Percentiles rank a stretch among this genome's conserved stretches.
Evolutionary conservation across 257 asterid genomes (phyloP).

Genomic region (Penstemon newberryi): DNA sequence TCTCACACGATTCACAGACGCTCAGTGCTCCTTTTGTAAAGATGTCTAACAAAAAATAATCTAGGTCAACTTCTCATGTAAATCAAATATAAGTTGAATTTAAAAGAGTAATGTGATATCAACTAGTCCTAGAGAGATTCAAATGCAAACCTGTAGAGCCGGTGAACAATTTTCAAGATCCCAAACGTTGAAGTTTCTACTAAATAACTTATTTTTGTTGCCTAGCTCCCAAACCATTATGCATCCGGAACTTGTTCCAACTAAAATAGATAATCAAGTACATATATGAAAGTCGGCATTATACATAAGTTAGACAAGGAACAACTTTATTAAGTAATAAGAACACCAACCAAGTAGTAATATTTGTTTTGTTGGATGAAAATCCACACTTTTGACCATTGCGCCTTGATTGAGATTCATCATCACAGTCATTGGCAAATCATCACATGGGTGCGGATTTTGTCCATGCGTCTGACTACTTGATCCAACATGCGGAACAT

Average conservation of each 20-base stretch:
- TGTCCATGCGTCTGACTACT: conserved; percentile 50
- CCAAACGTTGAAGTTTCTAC: conserved; percentile 62
- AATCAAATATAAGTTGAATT: neutral
- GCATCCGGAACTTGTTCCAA: conserved; percentile 66
- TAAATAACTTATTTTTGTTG: conserved; percentile 48
- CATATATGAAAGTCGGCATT: conserved; percentile 11
- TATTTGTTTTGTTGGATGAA: conserved; percentile 57
- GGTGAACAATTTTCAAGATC: conserved; percentile 57
- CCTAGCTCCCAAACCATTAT: conserved; percentile 59
- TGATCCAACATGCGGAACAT: conserved; percentile 53
- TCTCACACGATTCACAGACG: conserved; percentile 53
- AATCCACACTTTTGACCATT: conserved; percentile 61
- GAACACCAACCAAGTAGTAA: conserved; percentile 52
- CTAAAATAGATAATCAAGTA: conserved; percentile 27
- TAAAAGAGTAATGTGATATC: neutral
- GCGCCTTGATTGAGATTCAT: conserved; percentile 59
- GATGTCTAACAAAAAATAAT: conserved; percentile 39
- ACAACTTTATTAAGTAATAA: neutral
- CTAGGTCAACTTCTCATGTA: neutral
- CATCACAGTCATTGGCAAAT: conserved; percentile 55
- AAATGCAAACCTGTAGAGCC: conserved; percentile 49
- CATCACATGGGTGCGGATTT: conserved; percentile 50
- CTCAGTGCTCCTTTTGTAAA: conserved; percentile 49
- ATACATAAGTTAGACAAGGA: neutral
- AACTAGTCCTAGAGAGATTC: neutral